These are phyloP conservation scores for Mycena vulgaris DNA, from an alignment of 768 basidiomycete species.

Conservation along the genomic window DNA sequence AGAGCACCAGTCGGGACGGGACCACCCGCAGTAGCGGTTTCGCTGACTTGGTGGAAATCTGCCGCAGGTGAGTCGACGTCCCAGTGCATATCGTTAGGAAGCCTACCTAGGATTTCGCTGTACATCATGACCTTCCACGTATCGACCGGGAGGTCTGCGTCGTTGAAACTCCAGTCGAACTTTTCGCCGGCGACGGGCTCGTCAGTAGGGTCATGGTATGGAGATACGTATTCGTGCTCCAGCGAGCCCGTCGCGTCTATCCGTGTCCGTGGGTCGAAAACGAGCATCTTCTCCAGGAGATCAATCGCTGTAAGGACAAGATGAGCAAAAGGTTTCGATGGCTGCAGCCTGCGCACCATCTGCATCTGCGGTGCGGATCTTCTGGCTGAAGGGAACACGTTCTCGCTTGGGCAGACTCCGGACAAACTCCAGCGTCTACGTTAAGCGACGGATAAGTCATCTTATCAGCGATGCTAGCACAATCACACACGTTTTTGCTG, in stretches of 20 bases:
- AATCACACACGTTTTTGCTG: conserved; percentile 88
- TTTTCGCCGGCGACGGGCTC: conserved; percentile 94
- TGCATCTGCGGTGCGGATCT: conserved; percentile 90
- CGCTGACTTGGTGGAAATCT: conserved; percentile 90
- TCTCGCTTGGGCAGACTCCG: conserved; percentile 97
- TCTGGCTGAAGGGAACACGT: conserved; percentile 95
- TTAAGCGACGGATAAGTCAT: conserved; percentile 25
- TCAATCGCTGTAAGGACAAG: conserved; percentile 79
- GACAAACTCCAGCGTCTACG: conserved; percentile 97
- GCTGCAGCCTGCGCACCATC: conserved; percentile 70
- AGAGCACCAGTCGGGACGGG: conserved; percentile 79
- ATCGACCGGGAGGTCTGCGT: conserved; percentile 97
- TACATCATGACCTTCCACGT: conserved; percentile 99
- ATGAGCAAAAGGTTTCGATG: conserved; percentile 6
- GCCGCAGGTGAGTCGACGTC: background rate
- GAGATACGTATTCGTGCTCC: conserved; percentile 93
- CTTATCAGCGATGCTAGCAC: conserved; percentile 20
- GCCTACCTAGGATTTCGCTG: conserved; percentile 93
- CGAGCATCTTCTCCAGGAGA: conserved; percentile 98
- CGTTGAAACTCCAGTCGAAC: conserved; percentile 99
- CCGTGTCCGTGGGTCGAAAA: conserved; percentile 97
- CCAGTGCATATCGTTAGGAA: conserved; percentile 3
- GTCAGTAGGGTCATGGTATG: conserved; percentile 98
- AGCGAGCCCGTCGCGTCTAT: conserved; percentile 96
- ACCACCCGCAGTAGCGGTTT: conserved; percentile 59